phyloP scores from a whole-genome alignment of 495 filamentous ascomycete genomes.

The Penicillium daleae region DNA sequence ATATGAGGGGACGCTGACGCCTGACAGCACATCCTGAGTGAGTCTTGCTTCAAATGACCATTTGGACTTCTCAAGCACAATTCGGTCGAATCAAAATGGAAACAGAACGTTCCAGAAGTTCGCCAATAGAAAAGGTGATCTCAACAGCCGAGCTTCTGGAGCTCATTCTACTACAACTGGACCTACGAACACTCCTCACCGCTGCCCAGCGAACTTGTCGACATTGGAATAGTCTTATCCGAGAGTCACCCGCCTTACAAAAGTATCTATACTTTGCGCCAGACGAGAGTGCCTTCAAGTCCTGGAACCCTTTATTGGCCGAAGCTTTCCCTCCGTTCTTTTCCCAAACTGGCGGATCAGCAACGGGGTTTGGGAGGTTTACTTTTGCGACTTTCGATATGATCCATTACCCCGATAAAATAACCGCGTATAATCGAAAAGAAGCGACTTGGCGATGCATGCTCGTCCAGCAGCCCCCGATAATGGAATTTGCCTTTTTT shows the following conservation, averaged over 20 bases:
- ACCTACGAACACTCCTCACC: conserved; percentile 23
- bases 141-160: conserved; percentile 25
- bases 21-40: not conserved
- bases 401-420: not conserved
- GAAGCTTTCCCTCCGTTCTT: conserved; percentile 19
- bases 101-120: not conserved
- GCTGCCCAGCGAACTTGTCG: conserved; percentile 19
- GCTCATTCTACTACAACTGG: conserved; percentile 22
- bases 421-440: conserved; percentile 6
- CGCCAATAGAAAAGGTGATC: conserved; percentile 3
- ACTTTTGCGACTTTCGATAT: conserved; percentile 11
- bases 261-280: conserved; percentile 21
- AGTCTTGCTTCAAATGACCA: not conserved
- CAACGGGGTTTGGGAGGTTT: not conserved
- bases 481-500: conserved; percentile 1
- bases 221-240: conserved; percentile 16
- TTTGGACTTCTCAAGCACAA: not conserved
- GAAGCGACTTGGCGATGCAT: conserved; percentile 29
- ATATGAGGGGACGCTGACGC: not conserved
- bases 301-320: conserved; percentile 17
- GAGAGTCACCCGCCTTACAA: conserved; percentile 20
- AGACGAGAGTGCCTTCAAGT: conserved; percentile 1
- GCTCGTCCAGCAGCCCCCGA: conserved; percentile 24
- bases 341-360: not conserved
- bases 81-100: not conserved